Evolutionary conservation across 768 basidiomycete genomes (phyloP).

Genomic region (Russula emetica): DNA sequence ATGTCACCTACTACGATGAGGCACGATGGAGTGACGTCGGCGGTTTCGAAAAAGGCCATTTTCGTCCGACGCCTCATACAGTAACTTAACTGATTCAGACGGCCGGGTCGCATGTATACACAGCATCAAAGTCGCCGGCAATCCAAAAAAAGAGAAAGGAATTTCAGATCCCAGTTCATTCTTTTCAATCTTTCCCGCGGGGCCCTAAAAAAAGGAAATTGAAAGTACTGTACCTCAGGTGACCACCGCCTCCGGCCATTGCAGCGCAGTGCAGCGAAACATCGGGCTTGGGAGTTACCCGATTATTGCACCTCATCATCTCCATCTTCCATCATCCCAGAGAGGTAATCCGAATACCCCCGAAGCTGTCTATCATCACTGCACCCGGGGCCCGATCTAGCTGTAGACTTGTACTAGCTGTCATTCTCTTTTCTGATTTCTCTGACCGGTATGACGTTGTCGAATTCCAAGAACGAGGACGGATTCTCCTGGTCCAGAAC

Average conservation of each 20-base stretch:
- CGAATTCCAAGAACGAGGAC: background rate
- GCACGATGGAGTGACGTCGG: background rate
- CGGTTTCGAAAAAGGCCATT: background rate
- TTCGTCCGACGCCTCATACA: background rate
- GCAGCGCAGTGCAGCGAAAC: too few species aligned
- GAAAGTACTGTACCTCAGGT: too few species aligned
- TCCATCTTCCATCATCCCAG: background rate
- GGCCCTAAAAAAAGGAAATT: background rate
- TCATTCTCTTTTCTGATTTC: too few species aligned
- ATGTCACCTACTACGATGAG: background rate
- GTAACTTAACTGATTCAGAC: too few species aligned
- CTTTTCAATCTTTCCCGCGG: background rate
- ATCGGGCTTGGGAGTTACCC: background rate
- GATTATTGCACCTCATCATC: background rate
- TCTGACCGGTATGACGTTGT: conserved; percentile 19
- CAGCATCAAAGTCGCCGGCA: background rate
- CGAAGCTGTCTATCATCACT: background rate
- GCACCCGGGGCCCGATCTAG: conserved; percentile 1
- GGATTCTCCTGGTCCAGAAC: background rate
- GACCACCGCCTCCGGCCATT: conserved; percentile 1
- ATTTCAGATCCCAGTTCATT: conserved; percentile 2
- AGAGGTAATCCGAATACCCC: conserved; percentile 4
- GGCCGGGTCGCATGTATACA: background rate
- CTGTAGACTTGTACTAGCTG: background rate
- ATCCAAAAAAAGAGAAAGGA: background rate